These are phyloP conservation scores for Trametes hirsuta DNA, from an alignment of 1,284 basidiomycete species.

Conservation along the genomic window DNA sequence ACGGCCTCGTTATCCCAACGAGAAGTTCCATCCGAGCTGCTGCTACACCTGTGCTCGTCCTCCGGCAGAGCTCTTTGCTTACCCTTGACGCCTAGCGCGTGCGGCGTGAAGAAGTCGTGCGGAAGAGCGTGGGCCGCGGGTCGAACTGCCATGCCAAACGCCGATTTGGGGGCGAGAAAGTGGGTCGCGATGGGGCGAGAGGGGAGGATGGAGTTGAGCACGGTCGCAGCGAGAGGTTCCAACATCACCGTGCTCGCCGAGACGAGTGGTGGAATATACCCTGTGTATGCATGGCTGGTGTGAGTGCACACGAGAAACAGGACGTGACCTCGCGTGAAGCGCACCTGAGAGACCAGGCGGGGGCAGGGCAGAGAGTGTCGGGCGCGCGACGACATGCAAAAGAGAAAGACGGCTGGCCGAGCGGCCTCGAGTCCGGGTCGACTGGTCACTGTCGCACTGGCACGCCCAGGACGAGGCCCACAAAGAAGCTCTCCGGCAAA, in stretches of 20 bases:
- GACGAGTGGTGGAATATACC: constrained; percentile 36
- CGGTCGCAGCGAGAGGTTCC: constrained; percentile 55
- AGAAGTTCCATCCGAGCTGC: neutral
- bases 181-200: constrained; percentile 42
- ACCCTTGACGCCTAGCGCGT: constrained; percentile 50
- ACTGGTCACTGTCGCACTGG: too few relatives aligned
- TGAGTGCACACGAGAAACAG: neutral
- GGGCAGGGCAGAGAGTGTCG: constrained; percentile 12
- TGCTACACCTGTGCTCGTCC: constrained; percentile 29
- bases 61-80: constrained; percentile 47
- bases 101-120: constrained; percentile 58
- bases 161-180: constrained; percentile 23
- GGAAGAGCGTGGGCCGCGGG: constrained; percentile 37
- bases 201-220: constrained; percentile 53
- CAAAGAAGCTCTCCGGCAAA: constrained; percentile 20
- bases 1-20: neutral
- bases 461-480: neutral
- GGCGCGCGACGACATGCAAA: constrained; percentile 26
- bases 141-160: constrained; percentile 28
- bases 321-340: neutral
- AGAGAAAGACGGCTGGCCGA: constrained; percentile 2
- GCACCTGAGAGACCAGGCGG: constrained; percentile 23
- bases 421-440: neutral
- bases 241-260: constrained; percentile 43
- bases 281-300: constrained; percentile 7